These are phyloP conservation scores for Collybia sordida DNA, from an alignment of 768 basidiomycete genomes.

Conservation along the genomic window DNA sequence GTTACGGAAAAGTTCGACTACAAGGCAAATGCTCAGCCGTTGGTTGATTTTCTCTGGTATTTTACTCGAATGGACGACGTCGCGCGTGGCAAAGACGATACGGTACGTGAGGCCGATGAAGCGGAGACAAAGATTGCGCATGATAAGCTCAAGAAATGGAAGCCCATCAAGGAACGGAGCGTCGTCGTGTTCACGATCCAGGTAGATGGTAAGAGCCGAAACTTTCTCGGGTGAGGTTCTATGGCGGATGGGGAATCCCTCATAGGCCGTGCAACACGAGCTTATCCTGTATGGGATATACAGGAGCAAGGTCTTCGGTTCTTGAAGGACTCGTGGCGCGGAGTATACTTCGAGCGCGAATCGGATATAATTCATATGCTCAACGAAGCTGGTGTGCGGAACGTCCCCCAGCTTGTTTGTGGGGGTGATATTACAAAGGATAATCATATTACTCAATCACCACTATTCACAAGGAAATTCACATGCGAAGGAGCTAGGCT, in stretches of 20 bases:
- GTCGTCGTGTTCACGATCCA: slow-evolving; percentile 13
- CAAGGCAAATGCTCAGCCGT: slow-evolving; percentile 6
- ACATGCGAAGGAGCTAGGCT: no score
- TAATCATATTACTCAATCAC: slow-evolving; percentile 6
- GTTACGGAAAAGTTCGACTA: slow-evolving; percentile 26
- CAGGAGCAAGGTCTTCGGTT: slow-evolving; percentile 10
- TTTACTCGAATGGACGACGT: slow-evolving; percentile 15
- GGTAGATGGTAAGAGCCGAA: not conserved
- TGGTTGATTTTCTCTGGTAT: slow-evolving; percentile 29
- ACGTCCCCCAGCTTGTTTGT: no score
- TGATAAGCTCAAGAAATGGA: slow-evolving; percentile 3
- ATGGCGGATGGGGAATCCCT: slow-evolving; percentile 8
- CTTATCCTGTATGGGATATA: slow-evolving; percentile 10
- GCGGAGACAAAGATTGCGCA: slow-evolving; percentile 7
- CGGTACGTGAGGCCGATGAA: slow-evolving; percentile 14
- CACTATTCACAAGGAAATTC: no score
- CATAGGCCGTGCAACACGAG: slow-evolving; percentile 11
- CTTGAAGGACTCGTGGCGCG: slow-evolving; percentile 26
- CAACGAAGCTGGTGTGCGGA: slow-evolving; percentile 6
- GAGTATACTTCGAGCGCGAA: slow-evolving; percentile 9
- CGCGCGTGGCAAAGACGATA: slow-evolving; percentile 26
- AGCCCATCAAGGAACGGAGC: slow-evolving; percentile 3
- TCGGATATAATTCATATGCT: slow-evolving; percentile 13
- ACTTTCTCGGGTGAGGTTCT: no score
- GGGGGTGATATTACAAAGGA: slow-evolving; percentile 25